Base-by-base conservation (phyloP, 768 basidiomycete species). In the Tylopilus sp. region DNA sequence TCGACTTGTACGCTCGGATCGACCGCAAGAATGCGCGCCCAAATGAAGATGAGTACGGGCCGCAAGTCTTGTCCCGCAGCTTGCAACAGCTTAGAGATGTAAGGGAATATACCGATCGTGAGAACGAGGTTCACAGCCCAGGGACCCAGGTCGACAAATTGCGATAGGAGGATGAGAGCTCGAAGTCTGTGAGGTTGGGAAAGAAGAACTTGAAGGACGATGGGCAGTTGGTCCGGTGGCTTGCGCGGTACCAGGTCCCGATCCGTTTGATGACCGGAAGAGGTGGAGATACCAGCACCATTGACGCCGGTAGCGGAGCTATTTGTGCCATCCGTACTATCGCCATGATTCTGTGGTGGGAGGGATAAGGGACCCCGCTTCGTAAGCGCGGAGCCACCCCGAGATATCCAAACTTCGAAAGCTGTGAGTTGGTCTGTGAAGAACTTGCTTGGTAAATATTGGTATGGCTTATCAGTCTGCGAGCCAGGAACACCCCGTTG, bases 101-200 rank as follows among this genome's bases (percentile, higher is more conserved):
- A 99, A 4, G 97, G 96, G 76, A 98, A 98, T 64, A 98, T 98
- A 13, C 97, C 97, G 62, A 99, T 98, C 7, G 89, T 88, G 31
- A 99, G 78, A 13, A 96, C 94, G 14, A 98, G 83, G 60, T 97
- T 89, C 44, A 98, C 97, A 0, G 97, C 97, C 96, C 97, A 98
- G 13, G 97, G 95, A 0, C 97, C 97, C 8, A 99, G 82, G 67
- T 99, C 97, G 62, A 98, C 93, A 61, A 98, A 99, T 72, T 95
- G 92, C 30, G 94, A 96, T 6, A 99, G 81, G 22, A 98, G 83
- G 58, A 98, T 96, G 55, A 99, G 85, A 3, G 97, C 97, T 8
- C 93, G 86, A 6, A 98, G 83, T 36, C 97, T 87, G 70, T 98
- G 95, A 0, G 92, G 91, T 64, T 98, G 97, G 6, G 95, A 97